Evolutionary conservation across 345 rosid genomes (phyloP).

Genomic region (Rhizophora mangle): DNA sequence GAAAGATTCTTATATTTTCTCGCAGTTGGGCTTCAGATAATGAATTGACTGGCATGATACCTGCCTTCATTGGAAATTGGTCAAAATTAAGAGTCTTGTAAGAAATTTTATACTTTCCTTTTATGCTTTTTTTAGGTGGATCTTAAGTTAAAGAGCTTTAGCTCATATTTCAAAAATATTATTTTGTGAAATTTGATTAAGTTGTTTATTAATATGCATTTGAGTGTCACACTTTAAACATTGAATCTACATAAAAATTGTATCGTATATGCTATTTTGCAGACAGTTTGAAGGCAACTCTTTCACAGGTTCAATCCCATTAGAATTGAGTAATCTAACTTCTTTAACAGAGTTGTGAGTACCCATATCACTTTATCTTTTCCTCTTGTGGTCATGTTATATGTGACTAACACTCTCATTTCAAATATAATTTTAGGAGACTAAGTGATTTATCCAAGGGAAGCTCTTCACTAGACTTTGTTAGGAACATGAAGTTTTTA

Average conservation of each 20-base stretch:
- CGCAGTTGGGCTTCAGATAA: conserved; percentile 64
- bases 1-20: background rate
- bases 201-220: too few species aligned
- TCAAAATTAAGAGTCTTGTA: conserved; percentile 47
- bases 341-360: conserved; percentile 59
- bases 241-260: background rate
- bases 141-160: background rate
- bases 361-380: background rate
- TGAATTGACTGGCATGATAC: conserved; percentile 59
- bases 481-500: conserved; percentile 47
- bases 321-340: conserved; percentile 46
- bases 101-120: conserved; percentile 14
- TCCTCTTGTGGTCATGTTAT: background rate
- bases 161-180: background rate
- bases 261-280: conserved; percentile 27
- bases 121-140: background rate
- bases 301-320: conserved; percentile 64
- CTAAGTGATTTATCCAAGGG: conserved; percentile 60
- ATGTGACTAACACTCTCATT: conserved; percentile 5
- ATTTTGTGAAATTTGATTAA: background rate
- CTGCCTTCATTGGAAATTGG: conserved; percentile 69
- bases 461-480: conserved; percentile 49
- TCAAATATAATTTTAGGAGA: conserved; percentile 41
- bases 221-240: background rate
- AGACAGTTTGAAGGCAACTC: conserved; percentile 69